Evolutionary conservation across 345 rosid genomes (phyloP).

Genomic region (Arabidopsis suecica): DNA sequence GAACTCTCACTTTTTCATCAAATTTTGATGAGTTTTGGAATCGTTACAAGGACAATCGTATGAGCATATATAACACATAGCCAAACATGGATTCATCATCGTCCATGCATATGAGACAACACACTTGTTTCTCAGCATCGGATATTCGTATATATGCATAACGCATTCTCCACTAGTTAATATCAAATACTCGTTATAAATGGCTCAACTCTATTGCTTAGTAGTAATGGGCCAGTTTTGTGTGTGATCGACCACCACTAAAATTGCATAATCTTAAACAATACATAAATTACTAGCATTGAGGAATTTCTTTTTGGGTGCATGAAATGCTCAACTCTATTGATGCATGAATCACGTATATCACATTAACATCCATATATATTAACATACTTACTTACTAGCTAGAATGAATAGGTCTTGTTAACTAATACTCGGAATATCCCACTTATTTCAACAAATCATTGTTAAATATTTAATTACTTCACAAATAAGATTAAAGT

Average conservation of each 20-base stretch:
- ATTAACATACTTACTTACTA: too few species aligned
- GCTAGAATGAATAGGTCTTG: conserved; percentile 6
- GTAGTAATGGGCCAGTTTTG: not conserved
- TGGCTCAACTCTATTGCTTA: conserved; percentile 25
- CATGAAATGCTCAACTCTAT: not conserved
- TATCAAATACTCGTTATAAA: conserved; percentile 17
- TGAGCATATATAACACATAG: not conserved
- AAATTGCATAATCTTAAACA: not conserved
- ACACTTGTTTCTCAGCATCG: conserved; percentile 1
- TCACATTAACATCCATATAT: not conserved
- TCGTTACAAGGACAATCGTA: not conserved
- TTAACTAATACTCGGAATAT: conserved; percentile 19
- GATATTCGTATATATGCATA: not conserved
- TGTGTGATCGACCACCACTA: conserved; percentile 21
- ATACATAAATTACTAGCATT: conserved; percentile 2
- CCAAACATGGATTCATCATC: conserved; percentile 25
- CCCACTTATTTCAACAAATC: conserved; percentile 17
- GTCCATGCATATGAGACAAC: conserved; percentile 15
- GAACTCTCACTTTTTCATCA: not conserved
- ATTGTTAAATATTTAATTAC: conserved; percentile 8
- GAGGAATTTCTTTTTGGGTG: not conserved
- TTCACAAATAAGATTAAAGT: not conserved
- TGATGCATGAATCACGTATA: conserved; percentile 32
- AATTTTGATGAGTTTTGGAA: not conserved
- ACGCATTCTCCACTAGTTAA: conserved; percentile 18